Percentiles rank a stretch among this genome's conserved stretches.
These are phyloP conservation scores for Emericellopsis terricola DNA, from an alignment of 495 filamentous ascomycete genomes.

Conservation along the genomic window DNA sequence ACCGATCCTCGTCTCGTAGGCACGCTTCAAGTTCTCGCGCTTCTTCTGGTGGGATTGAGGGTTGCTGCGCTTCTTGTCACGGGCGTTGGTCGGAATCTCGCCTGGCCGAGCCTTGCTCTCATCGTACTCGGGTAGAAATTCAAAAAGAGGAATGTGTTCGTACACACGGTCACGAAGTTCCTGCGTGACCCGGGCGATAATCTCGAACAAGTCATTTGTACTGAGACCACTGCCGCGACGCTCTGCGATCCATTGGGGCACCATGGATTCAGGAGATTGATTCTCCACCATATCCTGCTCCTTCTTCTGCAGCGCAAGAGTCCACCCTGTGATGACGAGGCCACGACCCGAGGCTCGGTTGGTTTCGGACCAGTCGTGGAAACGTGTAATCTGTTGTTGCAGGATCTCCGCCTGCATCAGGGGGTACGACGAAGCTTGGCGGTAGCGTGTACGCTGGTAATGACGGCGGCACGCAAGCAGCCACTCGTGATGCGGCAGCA, in stretches of 20 bases:
- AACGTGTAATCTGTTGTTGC: conserved; percentile 31
- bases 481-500: conserved; percentile 48
- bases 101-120: no score
- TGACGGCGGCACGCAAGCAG: conserved; percentile 64
- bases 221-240: conserved; percentile 15
- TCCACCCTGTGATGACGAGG: conserved; percentile 30
- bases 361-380: conserved; percentile 38
- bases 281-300: conserved; percentile 26
- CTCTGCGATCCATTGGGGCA: conserved; percentile 23
- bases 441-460: conserved; percentile 62
- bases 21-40: no score
- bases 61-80: conserved; percentile 4
- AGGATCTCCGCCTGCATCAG: conserved; percentile 42
- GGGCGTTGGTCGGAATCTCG: no score
- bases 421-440: conserved; percentile 39
- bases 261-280: conserved; percentile 16
- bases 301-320: conserved; percentile 30
- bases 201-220: conserved; percentile 16
- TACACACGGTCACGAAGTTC: conserved; percentile 13
- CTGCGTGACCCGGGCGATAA: conserved; percentile 14
- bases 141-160: conserved; percentile 41
- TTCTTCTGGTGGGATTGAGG: conserved; percentile 6
- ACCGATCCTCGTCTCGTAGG: no score
- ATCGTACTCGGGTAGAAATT: conserved; percentile 46
- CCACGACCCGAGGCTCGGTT: conserved; percentile 16